Percentiles rank a stretch among this genome's conserved stretches.
Evolutionary conservation across 192 early-diverging fungal genomes (phyloP).

Genomic region (Backusella australiensis): DNA sequence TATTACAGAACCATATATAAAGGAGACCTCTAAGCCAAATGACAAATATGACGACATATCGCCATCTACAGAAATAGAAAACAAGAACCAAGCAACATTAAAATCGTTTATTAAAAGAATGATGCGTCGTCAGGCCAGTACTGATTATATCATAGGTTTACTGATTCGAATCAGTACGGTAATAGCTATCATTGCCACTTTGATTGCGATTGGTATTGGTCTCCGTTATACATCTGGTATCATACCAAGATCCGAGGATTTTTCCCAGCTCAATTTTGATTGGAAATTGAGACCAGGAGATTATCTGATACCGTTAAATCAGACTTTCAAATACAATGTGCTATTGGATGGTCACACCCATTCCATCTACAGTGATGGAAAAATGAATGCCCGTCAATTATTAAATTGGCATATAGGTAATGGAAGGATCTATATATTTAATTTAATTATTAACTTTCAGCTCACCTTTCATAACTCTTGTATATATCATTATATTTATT

Average conservation of each 20-base stretch:
- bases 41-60: not conserved
- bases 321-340: conserved; percentile 47
- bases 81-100: not conserved
- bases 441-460: not conserved
- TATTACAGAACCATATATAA: not conserved
- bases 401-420: conserved; percentile 62
- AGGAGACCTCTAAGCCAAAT: not conserved
- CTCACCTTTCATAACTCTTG: not conserved
- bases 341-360: conserved; percentile 67
- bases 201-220: conserved; percentile 27
- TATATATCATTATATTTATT: conserved; percentile 4
- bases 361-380: conserved; percentile 60
- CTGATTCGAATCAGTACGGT: conserved; percentile 6
- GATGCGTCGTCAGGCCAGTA: not conserved
- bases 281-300: conserved; percentile 46
- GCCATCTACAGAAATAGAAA: not conserved
- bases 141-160: conserved; percentile 10
- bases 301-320: conserved; percentile 44
- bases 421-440: not conserved
- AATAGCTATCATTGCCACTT: conserved; percentile 16
- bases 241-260: conserved; percentile 31
- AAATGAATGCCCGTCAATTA: conserved; percentile 53
- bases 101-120: not conserved
- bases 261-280: conserved; percentile 41
- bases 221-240: conserved; percentile 22